A percentile compares a stretch with the other conserved stretches of the same genome.
Evolutionary conservation across 2,329 filamentous ascomycete genomes (phyloP).

Genomic region (Beauveria scarabaeidicola): DNA sequence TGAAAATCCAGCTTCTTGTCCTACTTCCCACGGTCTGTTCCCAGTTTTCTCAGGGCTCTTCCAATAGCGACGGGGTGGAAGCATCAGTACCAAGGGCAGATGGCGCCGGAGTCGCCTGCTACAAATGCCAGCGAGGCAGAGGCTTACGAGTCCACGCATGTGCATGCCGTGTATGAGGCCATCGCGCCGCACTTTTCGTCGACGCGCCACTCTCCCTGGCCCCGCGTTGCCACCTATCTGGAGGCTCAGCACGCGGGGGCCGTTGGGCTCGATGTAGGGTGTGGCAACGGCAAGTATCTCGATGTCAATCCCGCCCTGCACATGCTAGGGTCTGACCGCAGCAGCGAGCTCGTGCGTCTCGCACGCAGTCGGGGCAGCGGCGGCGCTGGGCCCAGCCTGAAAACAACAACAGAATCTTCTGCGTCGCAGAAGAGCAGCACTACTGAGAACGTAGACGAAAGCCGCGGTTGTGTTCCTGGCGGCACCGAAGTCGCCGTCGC

Average conservation of each 20-base stretch:
- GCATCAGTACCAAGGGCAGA: neutral
- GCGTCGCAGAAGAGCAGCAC: neutral
- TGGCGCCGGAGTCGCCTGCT: neutral
- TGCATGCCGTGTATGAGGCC: conserved; percentile 84
- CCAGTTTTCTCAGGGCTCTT: neutral
- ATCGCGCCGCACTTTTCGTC: conserved; percentile 80
- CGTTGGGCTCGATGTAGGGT: conserved; percentile 84
- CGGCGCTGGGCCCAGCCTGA: conserved; percentile 1
- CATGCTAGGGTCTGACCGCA: conserved; percentile 80
- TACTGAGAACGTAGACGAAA: neutral
- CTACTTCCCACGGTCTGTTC: neutral
- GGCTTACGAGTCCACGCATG: conserved; percentile 74
- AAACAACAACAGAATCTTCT: neutral
- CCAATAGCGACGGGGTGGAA: neutral
- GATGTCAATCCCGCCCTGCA: conserved; percentile 68
- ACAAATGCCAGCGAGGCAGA: conserved; percentile 28
- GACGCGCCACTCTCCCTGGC: conserved; percentile 81
- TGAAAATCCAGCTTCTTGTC: neutral
- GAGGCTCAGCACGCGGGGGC: conserved; percentile 55
- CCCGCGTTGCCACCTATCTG: conserved; percentile 76
- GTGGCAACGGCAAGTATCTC: conserved; percentile 95
- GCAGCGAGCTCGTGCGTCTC: conserved; percentile 44
- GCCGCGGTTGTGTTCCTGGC: conserved; percentile 7
- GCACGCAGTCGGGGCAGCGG: conserved; percentile 26
- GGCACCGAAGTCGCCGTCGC: conserved; percentile 67